These are phyloP conservation scores for Suhomyces xylopsoci DNA, from an alignment of 805 yeast genomes.

Conservation along the genomic window DNA sequence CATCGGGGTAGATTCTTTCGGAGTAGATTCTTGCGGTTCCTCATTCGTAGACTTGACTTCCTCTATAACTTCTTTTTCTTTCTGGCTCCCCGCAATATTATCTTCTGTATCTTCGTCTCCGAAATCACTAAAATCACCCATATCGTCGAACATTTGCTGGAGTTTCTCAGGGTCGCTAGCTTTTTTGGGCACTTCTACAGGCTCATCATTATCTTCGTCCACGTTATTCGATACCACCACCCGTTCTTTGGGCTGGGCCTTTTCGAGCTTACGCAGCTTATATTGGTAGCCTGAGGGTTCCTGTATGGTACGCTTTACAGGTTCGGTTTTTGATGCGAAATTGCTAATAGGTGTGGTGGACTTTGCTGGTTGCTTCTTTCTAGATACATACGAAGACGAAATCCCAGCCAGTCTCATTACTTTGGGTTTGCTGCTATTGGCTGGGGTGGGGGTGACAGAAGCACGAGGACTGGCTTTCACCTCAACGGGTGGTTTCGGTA, in stretches of 20 bases:
- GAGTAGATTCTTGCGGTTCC: background rate
- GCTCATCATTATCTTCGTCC: slow-evolving; percentile 6
- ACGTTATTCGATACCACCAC: slow-evolving; percentile 28
- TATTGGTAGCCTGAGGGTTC: slow-evolving; percentile 18
- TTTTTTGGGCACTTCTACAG: background rate
- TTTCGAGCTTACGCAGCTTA: slow-evolving; percentile 35
- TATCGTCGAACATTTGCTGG: slow-evolving; percentile 12
- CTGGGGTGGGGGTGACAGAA: background rate
- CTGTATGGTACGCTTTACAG: background rate
- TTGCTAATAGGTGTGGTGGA: slow-evolving; percentile 11
- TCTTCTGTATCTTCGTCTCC: slow-evolving; percentile 7
- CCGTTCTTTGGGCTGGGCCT: slow-evolving; percentile 30
- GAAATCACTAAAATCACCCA: slow-evolving; percentile 13
- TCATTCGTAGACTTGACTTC: background rate
- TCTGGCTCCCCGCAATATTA: slow-evolving; percentile 1
- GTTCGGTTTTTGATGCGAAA: slow-evolving; percentile 18
- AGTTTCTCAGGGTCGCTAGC: slow-evolving; percentile 5
- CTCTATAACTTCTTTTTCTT: background rate
- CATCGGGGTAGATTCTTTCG: slow-evolving; percentile 1
- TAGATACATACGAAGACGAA: slow-evolving; percentile 27
- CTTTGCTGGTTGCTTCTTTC: slow-evolving; percentile 9
- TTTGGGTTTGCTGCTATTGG: slow-evolving; percentile 1
- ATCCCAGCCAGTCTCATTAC: slow-evolving; percentile 12
- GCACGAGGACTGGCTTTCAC: background rate
- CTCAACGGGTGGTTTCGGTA: background rate